Evolutionary conservation across 805 yeast species (phyloP), one percentile per base, ranked within the genome.

Genomic region (Saccharomycopsis vini): DNA sequence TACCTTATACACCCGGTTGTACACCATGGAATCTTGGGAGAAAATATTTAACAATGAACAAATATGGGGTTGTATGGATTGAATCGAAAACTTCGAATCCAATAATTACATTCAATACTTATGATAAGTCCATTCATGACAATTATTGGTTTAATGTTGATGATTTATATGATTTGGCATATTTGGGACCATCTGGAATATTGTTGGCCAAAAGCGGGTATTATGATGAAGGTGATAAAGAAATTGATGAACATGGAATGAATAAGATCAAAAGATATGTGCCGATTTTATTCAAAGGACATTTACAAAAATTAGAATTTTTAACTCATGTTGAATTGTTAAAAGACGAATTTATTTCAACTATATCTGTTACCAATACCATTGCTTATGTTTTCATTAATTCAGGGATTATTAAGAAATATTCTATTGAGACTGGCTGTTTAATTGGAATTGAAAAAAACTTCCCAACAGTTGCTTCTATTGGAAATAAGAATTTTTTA

Each of bases 11-110:
- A 21, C 48, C 50, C 16, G 50, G 48, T 3, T 20, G 34, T 18
- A 40, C 47, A 4, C 50, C 50, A 3, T 46, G 45, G 46, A 31
- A 43, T 31, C n/a, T 22, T 21, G 52, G 52, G 16, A 28, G 52
- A 28, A 46, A 46, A 28, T 49, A 49, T 19, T 36, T 49, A 26
- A 42, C 50, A 2, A 46, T 46, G 18, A 43, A 44, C 29, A 39
- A 32, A 18, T n/a, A 16, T 32, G 52, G 52, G 4, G 32, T 30
- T 5, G 50, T 44, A 3, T 49, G 52, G 52, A 41, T 46, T 13
- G 52, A 49, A 36, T 46, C 50, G 7, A 46, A 46, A n/a, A 49
- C 52, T 6, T 39, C 45, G 5, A 31, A 18, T 7, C 52, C 52
- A 4, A 39, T 49, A 3, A 32, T 49, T n/a, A 43, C 52, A 15